phyloP scores from a whole-genome alignment of 73 alveolate species.

The Stentor coeruleus region DNA sequence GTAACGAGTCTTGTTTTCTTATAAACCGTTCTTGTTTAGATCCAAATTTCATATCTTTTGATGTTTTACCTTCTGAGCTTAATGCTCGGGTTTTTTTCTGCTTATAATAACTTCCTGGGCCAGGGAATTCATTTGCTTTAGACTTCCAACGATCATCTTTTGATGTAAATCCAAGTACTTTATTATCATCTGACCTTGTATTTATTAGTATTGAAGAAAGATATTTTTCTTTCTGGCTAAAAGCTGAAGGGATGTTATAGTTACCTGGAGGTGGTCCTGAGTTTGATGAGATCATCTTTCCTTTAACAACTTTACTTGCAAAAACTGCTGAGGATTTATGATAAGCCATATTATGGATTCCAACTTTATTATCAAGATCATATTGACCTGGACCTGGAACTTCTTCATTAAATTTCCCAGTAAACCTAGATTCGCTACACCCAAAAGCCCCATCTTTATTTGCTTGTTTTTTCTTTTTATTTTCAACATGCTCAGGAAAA shows the following conservation, averaged over 20 bases:
- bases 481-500: background rate
- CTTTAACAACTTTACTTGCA: background rate
- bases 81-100: too few species aligned
- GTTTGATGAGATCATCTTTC: background rate
- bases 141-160: background rate
- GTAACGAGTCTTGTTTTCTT: background rate
- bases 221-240: too few species aligned
- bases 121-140: background rate
- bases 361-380: background rate
- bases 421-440: constrained; percentile 12
- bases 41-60: constrained; percentile 15
- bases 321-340: constrained; percentile 20
- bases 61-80: too few species aligned
- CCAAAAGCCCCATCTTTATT: constrained; percentile 25
- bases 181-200: background rate
- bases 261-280: constrained; percentile 29
- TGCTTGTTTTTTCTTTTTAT: background rate
- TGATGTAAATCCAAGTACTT: background rate
- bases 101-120: constrained; percentile 13
- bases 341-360: constrained; percentile 18
- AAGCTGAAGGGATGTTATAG: constrained; percentile 2
- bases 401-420: background rate
- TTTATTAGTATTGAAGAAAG: background rate
- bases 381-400: constrained; percentile 32
- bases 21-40: background rate